A percentile compares a stretch with the other conserved stretches of the same genome.
Evolutionary conservation across 2,329 filamentous ascomycete genomes (phyloP).

Genomic region (Beauveria medogensis): DNA sequence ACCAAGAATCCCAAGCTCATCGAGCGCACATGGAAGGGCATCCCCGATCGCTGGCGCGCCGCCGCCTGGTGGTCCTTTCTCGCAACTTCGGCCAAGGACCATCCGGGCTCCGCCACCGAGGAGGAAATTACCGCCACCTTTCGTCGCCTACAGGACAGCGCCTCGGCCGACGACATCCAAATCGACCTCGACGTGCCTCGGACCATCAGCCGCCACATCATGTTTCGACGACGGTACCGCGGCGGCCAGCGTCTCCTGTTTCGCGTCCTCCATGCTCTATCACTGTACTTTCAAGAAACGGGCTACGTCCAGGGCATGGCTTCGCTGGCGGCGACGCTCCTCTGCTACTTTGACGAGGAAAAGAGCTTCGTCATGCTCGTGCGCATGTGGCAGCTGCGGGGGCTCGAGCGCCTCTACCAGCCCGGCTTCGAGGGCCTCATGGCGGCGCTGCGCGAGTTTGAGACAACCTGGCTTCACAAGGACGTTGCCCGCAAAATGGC

Average conservation of each 20-base stretch:
- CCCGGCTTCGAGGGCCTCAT: conserved; percentile 81
- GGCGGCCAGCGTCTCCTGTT: conserved; percentile 90
- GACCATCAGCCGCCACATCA: conserved; percentile 91
- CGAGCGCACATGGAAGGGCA: conserved; percentile 93
- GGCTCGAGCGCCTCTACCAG: conserved; percentile 75
- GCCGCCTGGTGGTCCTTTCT: conserved; percentile 95
- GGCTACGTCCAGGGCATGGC: conserved; percentile 99
- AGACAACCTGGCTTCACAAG: conserved; percentile 73
- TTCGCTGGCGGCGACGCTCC: conserved; percentile 78
- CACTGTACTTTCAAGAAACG: conserved; percentile 81
- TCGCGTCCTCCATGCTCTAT: conserved; percentile 83
- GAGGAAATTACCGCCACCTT: conserved; percentile 65
- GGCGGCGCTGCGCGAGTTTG: conserved; percentile 76
- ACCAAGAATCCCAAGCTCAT: conserved; percentile 74
- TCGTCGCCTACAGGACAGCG: conserved; percentile 61
- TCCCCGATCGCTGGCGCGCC: conserved; percentile 89
- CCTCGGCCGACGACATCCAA: conserved; percentile 85
- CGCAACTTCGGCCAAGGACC: conserved; percentile 61
- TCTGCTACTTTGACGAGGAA: conserved; percentile 97
- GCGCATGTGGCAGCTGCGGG: conserved; percentile 84
- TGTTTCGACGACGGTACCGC: conserved; percentile 88
- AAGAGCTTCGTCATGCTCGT: conserved; percentile 92
- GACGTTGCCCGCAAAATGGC: conserved; percentile 72
- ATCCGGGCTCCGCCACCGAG: conserved; percentile 53
- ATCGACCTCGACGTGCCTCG: conserved; percentile 95